A percentile compares a stretch with the other conserved stretches of the same genome.
Conservation (phyloP, 441 rosid species). For the Erysimum cheiri region DNA sequence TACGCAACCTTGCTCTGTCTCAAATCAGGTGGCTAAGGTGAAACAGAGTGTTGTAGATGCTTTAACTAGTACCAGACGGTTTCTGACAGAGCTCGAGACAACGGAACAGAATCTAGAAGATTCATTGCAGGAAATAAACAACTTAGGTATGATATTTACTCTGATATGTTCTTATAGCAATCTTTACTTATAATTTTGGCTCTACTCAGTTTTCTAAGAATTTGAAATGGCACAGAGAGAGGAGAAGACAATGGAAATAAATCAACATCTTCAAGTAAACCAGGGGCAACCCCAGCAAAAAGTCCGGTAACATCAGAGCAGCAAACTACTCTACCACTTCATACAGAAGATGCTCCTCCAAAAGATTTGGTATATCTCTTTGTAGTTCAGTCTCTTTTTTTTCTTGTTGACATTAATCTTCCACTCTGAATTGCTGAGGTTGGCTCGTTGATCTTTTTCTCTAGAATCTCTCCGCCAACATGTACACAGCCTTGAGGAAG, state of each 20-base stretch:
- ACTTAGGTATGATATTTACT: conserved; percentile 10
- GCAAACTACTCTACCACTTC: conserved; percentile 52
- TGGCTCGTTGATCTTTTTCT: conserved; percentile 25
- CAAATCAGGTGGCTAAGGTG: conserved; percentile 11
- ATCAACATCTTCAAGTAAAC: conserved; percentile 46
- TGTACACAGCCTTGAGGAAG: conserved; percentile 71
- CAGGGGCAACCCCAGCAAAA: conserved; percentile 70
- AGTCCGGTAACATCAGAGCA: conserved; percentile 57
- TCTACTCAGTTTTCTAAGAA: not conserved
- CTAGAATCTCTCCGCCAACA: conserved; percentile 76
- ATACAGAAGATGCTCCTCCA: conserved; percentile 51
- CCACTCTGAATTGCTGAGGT: conserved; percentile 22
- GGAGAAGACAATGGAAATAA: not conserved
- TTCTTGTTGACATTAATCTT: conserved; percentile 30
- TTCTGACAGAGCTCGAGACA: not conserved
- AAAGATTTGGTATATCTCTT: conserved; percentile 67
- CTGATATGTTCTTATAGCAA: not conserved
- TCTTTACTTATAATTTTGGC: not conserved
- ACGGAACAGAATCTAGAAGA: conserved; percentile 21
- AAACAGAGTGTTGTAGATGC: conserved; percentile 4
- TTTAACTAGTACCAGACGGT: conserved; percentile 20
- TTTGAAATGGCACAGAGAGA: conserved; percentile 7
- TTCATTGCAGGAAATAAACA: conserved; percentile 12
- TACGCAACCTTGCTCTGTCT: not conserved
- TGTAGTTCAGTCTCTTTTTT: conserved; percentile 8